Evolutionary conservation across 192 early-diverging fungal genomes (phyloP).

Genomic region (Geranomyces variabilis): DNA sequence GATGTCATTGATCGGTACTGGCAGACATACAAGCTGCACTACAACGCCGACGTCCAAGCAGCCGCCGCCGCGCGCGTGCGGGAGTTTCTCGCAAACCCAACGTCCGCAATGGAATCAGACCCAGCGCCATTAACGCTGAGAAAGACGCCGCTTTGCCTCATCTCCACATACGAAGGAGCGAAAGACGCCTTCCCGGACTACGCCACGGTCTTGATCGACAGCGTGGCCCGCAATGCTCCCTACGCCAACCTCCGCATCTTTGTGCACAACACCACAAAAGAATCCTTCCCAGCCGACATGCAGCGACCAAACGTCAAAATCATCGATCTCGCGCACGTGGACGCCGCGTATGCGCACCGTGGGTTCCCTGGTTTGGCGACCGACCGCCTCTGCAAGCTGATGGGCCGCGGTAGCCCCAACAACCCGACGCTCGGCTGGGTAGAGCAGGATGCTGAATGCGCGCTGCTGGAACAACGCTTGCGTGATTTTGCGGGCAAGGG

Average conservation of each 20-base stretch:
- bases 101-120: neutral
- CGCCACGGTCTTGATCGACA: slow-evolving; percentile 32
- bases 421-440: slow-evolving; percentile 21
- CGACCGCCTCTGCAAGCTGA: slow-evolving; percentile 28
- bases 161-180: slow-evolving; percentile 31
- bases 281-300: slow-evolving; percentile 14
- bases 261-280: slow-evolving; percentile 33
- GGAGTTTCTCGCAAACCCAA: slow-evolving; percentile 23
- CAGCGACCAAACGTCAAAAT: slow-evolving; percentile 28
- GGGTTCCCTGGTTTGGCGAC: slow-evolving; percentile 38
- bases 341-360: slow-evolving; percentile 30
- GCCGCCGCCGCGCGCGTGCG: slow-evolving; percentile 29
- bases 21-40: slow-evolving; percentile 28
- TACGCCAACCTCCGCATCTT: slow-evolving; percentile 35
- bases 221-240: slow-evolving; percentile 25
- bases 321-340: slow-evolving; percentile 29
- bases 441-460: slow-evolving; percentile 26
- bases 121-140: neutral
- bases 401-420: slow-evolving; percentile 3
- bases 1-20: slow-evolving; percentile 35
- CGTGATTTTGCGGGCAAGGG: slow-evolving; percentile 25
- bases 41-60: slow-evolving; percentile 31
- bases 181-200: slow-evolving; percentile 34
- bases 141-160: slow-evolving; percentile 36
- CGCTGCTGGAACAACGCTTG: slow-evolving; percentile 23